Evolutionary conservation across 2,329 filamentous ascomycete genomes (phyloP), one percentile per base, ranked within the genome.

Genomic region (Phialemoniopsis sp.): DNA sequence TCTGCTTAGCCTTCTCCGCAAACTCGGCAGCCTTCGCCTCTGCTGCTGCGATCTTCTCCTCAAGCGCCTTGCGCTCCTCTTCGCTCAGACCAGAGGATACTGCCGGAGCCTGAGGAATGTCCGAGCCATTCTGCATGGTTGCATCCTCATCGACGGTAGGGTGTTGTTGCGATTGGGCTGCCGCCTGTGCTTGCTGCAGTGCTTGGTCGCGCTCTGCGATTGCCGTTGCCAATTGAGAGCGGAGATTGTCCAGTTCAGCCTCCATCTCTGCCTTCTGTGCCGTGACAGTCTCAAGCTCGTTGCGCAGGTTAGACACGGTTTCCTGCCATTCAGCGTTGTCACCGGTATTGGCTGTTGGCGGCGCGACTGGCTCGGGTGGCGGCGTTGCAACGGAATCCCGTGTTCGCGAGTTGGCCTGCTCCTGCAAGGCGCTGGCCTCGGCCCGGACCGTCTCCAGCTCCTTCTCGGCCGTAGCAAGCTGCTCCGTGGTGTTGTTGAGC

Each of bases 201-300:
- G 79, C 76, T 44, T 78, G 69, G 40, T 89, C 85, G 33, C 85
- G 71, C 50, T 89, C 80, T 6, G 73, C 66, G 40, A 80, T 74
- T 1, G 75, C 76, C 9, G 68, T 64, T 37, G 82, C 72, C 12
- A 95, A 66, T 52, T 89, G 82, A 7, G 58, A 47, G 21, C 67
- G 73, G 3, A 82, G 57, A 17, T 56, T 59, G 34, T 71, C 66
- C 3, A 86, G 68, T 45, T 85, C 80, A 41, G 78, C 66, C 47
- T 88, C 78, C n/a, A 87, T 69, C 3, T 70, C 69, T 14, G 80
- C 71, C 59, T 87, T 89, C 56, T 93, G 82, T 9, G 79, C 68
- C 7, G 67, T 81, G 38, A 83, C 73, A 2, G 70, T 70, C 32
- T 82, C 80, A 9, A 93, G 73, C 49, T 90, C 78, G 47, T 80